Conservation (phyloP, 805 yeast species). For the Ogataea siamensis region DNA sequence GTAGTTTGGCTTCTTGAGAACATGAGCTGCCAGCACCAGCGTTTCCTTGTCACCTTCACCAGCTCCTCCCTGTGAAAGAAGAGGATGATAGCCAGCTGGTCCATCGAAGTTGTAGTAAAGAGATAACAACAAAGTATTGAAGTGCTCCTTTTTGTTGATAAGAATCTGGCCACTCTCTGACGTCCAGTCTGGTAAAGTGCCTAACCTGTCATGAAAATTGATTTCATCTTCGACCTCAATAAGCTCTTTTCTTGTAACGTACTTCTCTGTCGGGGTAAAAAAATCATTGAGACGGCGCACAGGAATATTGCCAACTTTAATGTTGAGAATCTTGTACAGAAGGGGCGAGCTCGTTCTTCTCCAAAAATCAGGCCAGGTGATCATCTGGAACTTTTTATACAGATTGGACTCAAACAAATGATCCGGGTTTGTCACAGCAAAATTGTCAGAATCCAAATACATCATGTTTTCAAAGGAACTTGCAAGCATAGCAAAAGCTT, state of each 20-base stretch:
- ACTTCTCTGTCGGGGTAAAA: constrained; percentile 22
- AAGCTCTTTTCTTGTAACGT: constrained; percentile 7
- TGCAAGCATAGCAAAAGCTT: constrained; percentile 42
- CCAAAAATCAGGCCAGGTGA: constrained; percentile 81
- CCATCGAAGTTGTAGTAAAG: constrained; percentile 68
- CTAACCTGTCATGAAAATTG: constrained; percentile 56
- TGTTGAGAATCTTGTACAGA: constrained; percentile 41
- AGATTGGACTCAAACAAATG: constrained; percentile 38
- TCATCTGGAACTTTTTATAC: constrained; percentile 47
- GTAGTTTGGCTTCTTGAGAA: constrained; percentile 44
- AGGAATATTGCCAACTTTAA: constrained; percentile 32
- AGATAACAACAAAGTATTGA: constrained; percentile 55
- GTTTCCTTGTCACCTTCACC: constrained; percentile 87
- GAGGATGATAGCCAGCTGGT: constrained; percentile 55
- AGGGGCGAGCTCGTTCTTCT: constrained; percentile 63
- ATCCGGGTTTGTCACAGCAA: constrained; percentile 44
- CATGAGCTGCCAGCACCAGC: constrained; percentile 60
- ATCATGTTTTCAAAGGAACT: constrained; percentile 46
- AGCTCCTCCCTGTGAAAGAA: constrained; percentile 58
- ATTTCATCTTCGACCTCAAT: constrained; percentile 30
- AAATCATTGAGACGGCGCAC: constrained; percentile 23
- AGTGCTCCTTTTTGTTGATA: constrained; percentile 57
- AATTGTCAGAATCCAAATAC: constrained; percentile 47
- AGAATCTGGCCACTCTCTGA: constrained; percentile 70
- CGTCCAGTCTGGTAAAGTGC: constrained; percentile 62